Evolutionary conservation across 495 filamentous ascomycete species (phyloP).

Genomic region (Ramalina intermedia): DNA sequence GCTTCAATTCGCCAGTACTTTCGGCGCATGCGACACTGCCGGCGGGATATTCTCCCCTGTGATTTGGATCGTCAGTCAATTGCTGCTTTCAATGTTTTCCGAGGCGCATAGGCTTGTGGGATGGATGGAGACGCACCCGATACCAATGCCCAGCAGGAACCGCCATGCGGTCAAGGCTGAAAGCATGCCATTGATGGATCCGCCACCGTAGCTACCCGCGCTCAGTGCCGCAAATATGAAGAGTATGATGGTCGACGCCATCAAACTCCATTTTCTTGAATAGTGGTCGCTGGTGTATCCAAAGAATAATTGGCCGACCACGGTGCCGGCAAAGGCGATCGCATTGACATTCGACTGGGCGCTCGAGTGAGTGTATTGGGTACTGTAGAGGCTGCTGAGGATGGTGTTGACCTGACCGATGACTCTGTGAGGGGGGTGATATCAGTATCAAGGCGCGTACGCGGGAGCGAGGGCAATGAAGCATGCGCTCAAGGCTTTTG

Average conservation of each 20-base stretch:
- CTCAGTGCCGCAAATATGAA: conserved; percentile 71
- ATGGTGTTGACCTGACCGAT: conserved; percentile 73
- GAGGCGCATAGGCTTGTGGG: conserved; percentile 16
- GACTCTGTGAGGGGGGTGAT: conserved; percentile 28
- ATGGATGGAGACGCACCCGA: conserved; percentile 20
- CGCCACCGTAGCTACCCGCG: conserved; percentile 61
- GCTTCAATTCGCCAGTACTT: conserved; percentile 65
- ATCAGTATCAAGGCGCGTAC: background rate
- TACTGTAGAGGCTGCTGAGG: conserved; percentile 45
- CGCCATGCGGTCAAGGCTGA: conserved; percentile 74
- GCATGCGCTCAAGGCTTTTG: background rate
- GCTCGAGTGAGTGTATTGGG: conserved; percentile 45
- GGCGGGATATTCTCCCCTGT: conserved; percentile 77
- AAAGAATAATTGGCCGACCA: conserved; percentile 71
- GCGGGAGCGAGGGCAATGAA: background rate
- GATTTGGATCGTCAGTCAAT: conserved; percentile 28
- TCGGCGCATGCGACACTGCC: conserved; percentile 76
- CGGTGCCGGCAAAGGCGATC: conserved; percentile 81
- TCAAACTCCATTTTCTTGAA: conserved; percentile 67
- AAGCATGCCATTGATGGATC: conserved; percentile 51
- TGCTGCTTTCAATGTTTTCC: background rate
- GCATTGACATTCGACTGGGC: conserved; percentile 57
- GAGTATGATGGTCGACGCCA: conserved; percentile 67
- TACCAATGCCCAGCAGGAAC: conserved; percentile 58
- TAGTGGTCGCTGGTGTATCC: conserved; percentile 72